Evolutionary conservation across 106 monocot species (phyloP).

Genomic region (Allium fistulosum): DNA sequence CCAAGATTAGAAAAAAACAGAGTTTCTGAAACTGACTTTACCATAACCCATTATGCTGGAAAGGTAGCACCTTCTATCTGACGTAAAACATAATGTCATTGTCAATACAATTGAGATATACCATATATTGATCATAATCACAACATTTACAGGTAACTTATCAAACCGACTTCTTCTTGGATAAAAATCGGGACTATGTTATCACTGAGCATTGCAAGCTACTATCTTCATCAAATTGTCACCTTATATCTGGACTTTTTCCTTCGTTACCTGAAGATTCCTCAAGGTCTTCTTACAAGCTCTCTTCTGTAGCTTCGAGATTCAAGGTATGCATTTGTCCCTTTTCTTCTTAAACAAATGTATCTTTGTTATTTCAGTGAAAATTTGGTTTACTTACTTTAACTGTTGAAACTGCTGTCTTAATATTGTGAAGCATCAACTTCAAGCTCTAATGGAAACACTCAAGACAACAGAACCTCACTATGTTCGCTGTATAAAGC

Average conservation of each 20-base stretch:
- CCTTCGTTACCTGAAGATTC: slow-evolving; percentile 56
- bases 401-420: neutral
- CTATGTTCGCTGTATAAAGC: slow-evolving; percentile 96
- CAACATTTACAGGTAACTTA: slow-evolving; percentile 59
- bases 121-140: slow-evolving; percentile 1
- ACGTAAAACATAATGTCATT: neutral
- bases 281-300: slow-evolving; percentile 94
- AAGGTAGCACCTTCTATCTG: slow-evolving; percentile 35
- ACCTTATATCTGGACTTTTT: slow-evolving; percentile 84
- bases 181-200: slow-evolving; percentile 94
- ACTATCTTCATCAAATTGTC: slow-evolving; percentile 75
- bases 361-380: too few relatives aligned
- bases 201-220: slow-evolving; percentile 82
- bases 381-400: neutral
- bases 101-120: neutral
- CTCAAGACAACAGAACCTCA: slow-evolving; percentile 91
- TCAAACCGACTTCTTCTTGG: slow-evolving; percentile 85
- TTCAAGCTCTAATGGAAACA: slow-evolving; percentile 95
- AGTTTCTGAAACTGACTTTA: slow-evolving; percentile 91
- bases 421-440: slow-evolving; percentile 67
- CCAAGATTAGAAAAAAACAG: slow-evolving; percentile 72
- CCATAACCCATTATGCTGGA: slow-evolving; percentile 94
- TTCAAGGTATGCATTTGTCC: slow-evolving; percentile 66
- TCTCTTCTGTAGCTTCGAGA: slow-evolving; percentile 95
- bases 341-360: neutral